phyloP scores from a whole-genome alignment of 2,329 filamentous ascomycete genomes.

The Hymenoscyphus linearis region DNA sequence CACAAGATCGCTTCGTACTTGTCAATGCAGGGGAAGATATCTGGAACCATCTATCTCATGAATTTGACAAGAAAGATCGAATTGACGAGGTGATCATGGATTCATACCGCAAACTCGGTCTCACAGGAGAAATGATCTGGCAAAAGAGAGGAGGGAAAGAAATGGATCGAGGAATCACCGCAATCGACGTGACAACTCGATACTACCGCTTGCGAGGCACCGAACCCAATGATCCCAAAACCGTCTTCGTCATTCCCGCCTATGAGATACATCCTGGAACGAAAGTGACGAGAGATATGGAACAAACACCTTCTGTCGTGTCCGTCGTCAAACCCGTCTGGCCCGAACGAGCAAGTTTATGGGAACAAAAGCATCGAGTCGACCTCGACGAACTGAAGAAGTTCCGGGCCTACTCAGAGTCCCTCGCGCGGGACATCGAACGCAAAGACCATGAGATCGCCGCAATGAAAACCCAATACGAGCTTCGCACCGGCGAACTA shows the following conservation, averaged over 20 bases:
- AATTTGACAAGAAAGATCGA: constrained; percentile 35
- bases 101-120: constrained; percentile 35
- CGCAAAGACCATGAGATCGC: background rate
- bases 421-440: background rate
- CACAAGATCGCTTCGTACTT: constrained; percentile 52
- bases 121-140: constrained; percentile 36
- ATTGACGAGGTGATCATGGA: constrained; percentile 37
- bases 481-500: background rate
- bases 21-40: constrained; percentile 50
- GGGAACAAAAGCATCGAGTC: constrained; percentile 23
- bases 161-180: constrained; percentile 38
- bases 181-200: constrained; percentile 45
- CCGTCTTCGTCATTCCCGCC: constrained; percentile 49
- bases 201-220: constrained; percentile 46
- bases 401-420: background rate
- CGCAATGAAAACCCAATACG: constrained; percentile 1
- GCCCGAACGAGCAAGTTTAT: constrained; percentile 24
- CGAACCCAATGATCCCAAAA: constrained; percentile 38
- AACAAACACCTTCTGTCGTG: constrained; percentile 39
- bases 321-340: constrained; percentile 28
- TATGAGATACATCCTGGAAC: constrained; percentile 42
- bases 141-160: constrained; percentile 17
- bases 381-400: constrained; percentile 18
- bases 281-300: constrained; percentile 40
- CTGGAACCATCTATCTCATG: constrained; percentile 40